Percentiles rank a stretch among this genome's conserved stretches.
Conservation (phyloP, 73 alveolate genomes). For the Diophrys appendiculata region DNA sequence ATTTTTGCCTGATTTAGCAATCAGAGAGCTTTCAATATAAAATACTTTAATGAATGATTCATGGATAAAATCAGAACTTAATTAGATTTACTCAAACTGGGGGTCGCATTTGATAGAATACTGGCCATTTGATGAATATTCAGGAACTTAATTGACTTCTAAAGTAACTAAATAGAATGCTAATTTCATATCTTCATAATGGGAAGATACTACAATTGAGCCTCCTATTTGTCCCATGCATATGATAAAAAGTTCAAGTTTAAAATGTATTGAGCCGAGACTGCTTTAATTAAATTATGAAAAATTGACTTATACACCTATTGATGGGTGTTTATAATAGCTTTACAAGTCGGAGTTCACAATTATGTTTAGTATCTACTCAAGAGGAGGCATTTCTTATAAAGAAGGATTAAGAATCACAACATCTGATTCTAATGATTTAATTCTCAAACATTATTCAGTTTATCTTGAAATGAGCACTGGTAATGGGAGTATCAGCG, state of each 20-base stretch:
- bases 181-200: neutral
- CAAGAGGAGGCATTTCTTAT: too few relatives aligned
- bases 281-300: neutral
- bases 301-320: neutral
- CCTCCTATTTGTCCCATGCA: neutral
- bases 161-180: neutral
- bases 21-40: neutral
- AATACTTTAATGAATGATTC: neutral
- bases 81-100: neutral
- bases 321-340: neutral
- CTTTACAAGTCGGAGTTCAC: neutral
- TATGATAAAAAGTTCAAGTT: neutral
- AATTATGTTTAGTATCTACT: too few relatives aligned
- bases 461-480: too few relatives aligned
- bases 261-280: neutral
- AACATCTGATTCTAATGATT: too few relatives aligned
- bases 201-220: neutral
- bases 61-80: neutral
- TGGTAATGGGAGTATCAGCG: too few relatives aligned
- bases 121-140: neutral
- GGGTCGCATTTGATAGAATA: neutral
- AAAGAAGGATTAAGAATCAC: too few relatives aligned
- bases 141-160: neutral
- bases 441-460: too few relatives aligned
- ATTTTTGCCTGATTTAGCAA: too few relatives aligned